A percentile compares a stretch with the other conserved stretches of the same genome.
phyloP scores from a whole-genome alignment of 257 asterid genomes.

The Misopates orontium region DNA sequence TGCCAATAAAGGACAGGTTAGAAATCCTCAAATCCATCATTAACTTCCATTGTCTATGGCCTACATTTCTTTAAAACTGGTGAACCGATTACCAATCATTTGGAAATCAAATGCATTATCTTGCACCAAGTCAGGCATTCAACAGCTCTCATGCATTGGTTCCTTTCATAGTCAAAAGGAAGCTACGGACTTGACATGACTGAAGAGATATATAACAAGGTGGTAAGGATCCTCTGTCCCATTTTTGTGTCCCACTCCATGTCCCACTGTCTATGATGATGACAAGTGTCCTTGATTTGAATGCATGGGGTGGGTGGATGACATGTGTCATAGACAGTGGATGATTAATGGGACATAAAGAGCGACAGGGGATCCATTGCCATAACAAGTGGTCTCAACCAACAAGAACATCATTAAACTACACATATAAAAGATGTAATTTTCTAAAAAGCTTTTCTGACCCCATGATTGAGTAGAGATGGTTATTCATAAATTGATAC shows the following conservation, averaged over 20 bases:
- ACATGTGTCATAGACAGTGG: no score
- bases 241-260: no score
- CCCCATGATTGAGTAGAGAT: neutral
- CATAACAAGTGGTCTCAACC: neutral
- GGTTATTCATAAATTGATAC: neutral
- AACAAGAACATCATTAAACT: neutral
- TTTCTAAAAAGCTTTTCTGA: neutral
- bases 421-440: neutral
- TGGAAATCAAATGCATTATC: neutral
- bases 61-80: neutral
- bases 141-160: neutral
- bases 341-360: no score
- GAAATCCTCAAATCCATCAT: neutral
- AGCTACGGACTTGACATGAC: neutral
- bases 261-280: no score
- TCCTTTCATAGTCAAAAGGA: neutral
- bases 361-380: no score
- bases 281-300: no score
- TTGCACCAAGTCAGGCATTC: neutral
- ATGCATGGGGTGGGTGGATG: no score
- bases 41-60: neutral
- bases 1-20: conserved; percentile 27
- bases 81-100: neutral
- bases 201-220: neutral
- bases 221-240: no score